A percentile compares a stretch with the other conserved stretches of the same genome.
phyloP scores from a whole-genome alignment of 495 filamentous ascomycete genomes.

The Aspergillus sclerotiicarbonarius region DNA sequence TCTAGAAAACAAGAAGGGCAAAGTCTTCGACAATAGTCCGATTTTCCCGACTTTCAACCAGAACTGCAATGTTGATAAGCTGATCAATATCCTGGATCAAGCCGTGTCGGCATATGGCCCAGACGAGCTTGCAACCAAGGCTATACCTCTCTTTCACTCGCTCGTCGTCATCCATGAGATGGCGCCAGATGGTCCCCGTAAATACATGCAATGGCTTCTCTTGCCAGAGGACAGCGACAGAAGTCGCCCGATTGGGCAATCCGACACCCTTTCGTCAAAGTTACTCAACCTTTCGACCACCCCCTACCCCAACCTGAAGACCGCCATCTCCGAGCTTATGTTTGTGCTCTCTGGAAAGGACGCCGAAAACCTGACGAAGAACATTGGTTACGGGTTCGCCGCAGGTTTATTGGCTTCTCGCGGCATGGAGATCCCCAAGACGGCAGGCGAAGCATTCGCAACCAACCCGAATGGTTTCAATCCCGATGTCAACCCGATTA shows the following conservation, averaged over 20 bases:
- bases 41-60: constrained; percentile 68
- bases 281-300: constrained; percentile 79
- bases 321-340: constrained; percentile 73
- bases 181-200: constrained; percentile 61
- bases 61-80: constrained; percentile 59
- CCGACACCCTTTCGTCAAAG: constrained; percentile 69
- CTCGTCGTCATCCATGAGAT: constrained; percentile 70
- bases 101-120: constrained; percentile 60
- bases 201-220: constrained; percentile 63
- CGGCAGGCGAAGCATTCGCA: constrained; percentile 57
- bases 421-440: constrained; percentile 71
- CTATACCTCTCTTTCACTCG: constrained; percentile 68
- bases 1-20: constrained; percentile 50
- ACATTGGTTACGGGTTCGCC: constrained; percentile 90
- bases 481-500: constrained; percentile 74
- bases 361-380: constrained; percentile 67
- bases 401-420: constrained; percentile 84
- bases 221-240: constrained; percentile 80
- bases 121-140: constrained; percentile 63
- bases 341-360: constrained; percentile 84
- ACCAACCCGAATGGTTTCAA: constrained; percentile 36
- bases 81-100: constrained; percentile 72
- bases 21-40: constrained; percentile 38
- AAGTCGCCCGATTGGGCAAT: constrained; percentile 72
- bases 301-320: constrained; percentile 67